Evolutionary conservation across 257 asterid genomes (phyloP), one percentile per base, ranked within the genome.

Genomic region (Plantago elongata): DNA sequence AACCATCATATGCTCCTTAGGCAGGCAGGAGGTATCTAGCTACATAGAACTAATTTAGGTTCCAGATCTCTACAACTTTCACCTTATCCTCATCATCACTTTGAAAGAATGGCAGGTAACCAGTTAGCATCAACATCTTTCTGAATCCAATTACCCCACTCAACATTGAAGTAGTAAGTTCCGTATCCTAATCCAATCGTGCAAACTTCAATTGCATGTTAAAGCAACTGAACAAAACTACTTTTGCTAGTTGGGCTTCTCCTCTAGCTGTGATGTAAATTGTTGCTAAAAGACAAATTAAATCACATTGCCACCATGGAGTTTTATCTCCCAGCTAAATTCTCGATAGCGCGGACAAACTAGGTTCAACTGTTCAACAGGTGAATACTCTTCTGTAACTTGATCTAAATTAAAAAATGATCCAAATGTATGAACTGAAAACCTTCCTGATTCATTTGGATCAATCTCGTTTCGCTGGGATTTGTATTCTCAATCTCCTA

Each of bases 1-100:
- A 52, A 61, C 9, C 13, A 11, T 57, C 22, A 13, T 18, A 60
- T 38, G 13, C 42, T 62, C 29, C 30, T 27, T 16, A 29, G 4
- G 54, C 60, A 51, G 14, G 17, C 54, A 17, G 34, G 46, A 11
- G 50, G 46, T 7, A 12, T 38, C 27, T 45, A 55, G 18, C 13
- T 40, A 16, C 57, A 17, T 17, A 59, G 12, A 54, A 5, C 8
- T 22, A 14, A n/a, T 42, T 54, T 5, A 9, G 8, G 13, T 60
- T 14, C 60, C n/a, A 61, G 49, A 10, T 18, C 38, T 17, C 51
- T 65, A 50, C 70, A 58, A 29, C 30, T 58, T 57, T 48, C 54
- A 13, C 54, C n/a, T 54, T 55, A 42, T 5, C 16, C 17, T 52
- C 30, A 34, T 5, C 56, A 16, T 11, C 17, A 15, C 30, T 30